Conservation (phyloP, 371 early-diverging fungal genomes). For the Rhizomucor miehei region DNA sequence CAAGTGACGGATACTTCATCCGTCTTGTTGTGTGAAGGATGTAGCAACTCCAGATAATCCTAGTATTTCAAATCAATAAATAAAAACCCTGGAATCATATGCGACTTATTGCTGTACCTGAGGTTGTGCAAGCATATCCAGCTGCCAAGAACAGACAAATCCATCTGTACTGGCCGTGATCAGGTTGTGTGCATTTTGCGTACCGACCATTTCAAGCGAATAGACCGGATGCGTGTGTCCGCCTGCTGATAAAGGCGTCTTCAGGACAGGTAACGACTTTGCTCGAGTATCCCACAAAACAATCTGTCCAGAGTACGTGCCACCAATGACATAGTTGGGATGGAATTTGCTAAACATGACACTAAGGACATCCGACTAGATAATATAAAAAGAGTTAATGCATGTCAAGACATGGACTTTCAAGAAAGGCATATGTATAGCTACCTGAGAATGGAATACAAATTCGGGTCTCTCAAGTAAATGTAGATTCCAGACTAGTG, state of each 20-base stretch:
- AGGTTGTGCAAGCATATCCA: constrained; percentile 96
- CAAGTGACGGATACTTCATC: constrained; percentile 92
- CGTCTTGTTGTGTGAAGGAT: constrained; percentile 75
- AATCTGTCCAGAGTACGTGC: constrained; percentile 96
- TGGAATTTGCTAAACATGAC: constrained; percentile 90
- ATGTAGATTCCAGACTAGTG: constrained; percentile 91
- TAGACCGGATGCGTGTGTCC: constrained; percentile 98
- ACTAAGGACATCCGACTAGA: constrained; percentile 88
- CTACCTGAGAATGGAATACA: constrained; percentile 82
- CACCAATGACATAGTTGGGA: constrained; percentile 88
- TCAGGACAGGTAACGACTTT: constrained; percentile 78
- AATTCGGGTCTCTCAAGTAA: constrained; percentile 90
- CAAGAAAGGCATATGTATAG: neutral
- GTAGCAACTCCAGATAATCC: constrained; percentile 80
- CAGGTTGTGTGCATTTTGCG: constrained; percentile 90
- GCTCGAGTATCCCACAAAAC: constrained; percentile 95
- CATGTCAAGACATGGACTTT: neutral
- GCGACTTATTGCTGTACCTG: constrained; percentile 37
- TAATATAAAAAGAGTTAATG: neutral
- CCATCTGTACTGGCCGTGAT: constrained; percentile 94
- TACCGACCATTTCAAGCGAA: constrained; percentile 85
- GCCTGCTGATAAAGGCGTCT: constrained; percentile 83
- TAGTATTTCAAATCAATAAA: too few species aligned
- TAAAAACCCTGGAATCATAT: too few species aligned
- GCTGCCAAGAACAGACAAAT: constrained; percentile 92